Evolutionary conservation across 116 monocot genomes (phyloP), one percentile per base, ranked within the genome.

Genomic region (Phalaenopsis hybrid): DNA sequence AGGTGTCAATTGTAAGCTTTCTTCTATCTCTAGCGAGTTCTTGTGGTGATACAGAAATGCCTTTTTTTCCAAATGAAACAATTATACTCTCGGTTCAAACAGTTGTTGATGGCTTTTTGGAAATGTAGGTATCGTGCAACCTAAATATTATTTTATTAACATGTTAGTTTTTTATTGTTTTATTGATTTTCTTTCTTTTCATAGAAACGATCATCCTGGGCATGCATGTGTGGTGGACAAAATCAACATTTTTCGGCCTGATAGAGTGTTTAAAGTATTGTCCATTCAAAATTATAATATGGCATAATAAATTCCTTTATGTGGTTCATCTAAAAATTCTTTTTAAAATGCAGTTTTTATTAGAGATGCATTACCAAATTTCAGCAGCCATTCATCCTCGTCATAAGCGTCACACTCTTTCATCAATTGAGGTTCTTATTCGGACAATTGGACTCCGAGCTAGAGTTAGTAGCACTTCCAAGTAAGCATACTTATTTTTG

Each of bases 51-150:
- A 89, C 97, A 78, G 52, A 85, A 43, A 69, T 90, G 37, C 97
- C 97, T 12, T 92, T 84, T 59, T 97, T 97, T 74, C 75, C 84
- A 7, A 90, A 82, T 37, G 89, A 88, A 2, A 85, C 76, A 23
- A 79, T 97, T 8, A 85, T 73, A 46, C 43, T 80, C 51, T 87
- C 91, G 11, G 82, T 97, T 48, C 80, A 65, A 86, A 91, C 80
- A 44, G 82, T 97, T 77, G 92, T 94, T 75, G 97, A 97, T 89
- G 94, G 97, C 6, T 94, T 97, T 86, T n/a, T 97, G 76, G 92
- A 97, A 76, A 91, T 88, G 97, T 97, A 90, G 13, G 63, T 51
- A 75, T 44, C 75, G 4, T 75, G 28, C 49, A 31, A 13, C 51
- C 15, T 77, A 51, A 51, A 18, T 50, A 49, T 50, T 21, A 45